Evolutionary conservation across 345 rosid genomes (phyloP).

Genomic region (Raphanus sativus): DNA sequence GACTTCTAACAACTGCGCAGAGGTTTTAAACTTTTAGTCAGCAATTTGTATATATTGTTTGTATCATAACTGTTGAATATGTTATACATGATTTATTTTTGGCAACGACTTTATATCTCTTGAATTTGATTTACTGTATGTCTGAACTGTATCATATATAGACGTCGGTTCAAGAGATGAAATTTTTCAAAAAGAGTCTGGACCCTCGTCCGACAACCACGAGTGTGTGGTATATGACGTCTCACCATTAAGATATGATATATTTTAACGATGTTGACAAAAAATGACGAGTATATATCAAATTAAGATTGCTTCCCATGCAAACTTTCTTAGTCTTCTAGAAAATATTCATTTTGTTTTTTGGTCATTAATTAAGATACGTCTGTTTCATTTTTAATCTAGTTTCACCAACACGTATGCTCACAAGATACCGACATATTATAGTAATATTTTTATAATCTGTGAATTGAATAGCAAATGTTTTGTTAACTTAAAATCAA

Average conservation of each 20-base stretch:
- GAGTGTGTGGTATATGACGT: conserved; percentile 16
- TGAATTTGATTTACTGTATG: neutral
- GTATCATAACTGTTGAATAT: neutral
- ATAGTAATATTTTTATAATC: conserved; percentile 4
- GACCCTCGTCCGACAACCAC: conserved; percentile 7
- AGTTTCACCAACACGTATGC: conserved; percentile 1
- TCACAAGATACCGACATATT: conserved; percentile 3
- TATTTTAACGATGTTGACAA: conserved; percentile 2
- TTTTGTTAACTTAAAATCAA: neutral
- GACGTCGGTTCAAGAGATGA: neutral
- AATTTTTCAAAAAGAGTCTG: neutral
- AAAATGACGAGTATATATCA: conserved; percentile 4
- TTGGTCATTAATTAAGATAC: neutral
- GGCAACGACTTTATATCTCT: neutral
- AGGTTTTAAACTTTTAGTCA: neutral
- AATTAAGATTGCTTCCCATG: conserved; percentile 26
- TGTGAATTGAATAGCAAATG: neutral
- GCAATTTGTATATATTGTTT: neutral
- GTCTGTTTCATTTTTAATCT: neutral
- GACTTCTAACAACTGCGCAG: neutral
- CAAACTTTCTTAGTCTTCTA: conserved; percentile 26
- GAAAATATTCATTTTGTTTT: neutral
- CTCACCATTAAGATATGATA: conserved; percentile 1
- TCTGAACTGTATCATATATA: neutral
- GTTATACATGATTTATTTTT: neutral